A percentile compares a stretch with the other conserved stretches of the same genome.
Conservation (phyloP, 2,329 filamentous ascomycete species). For the Calcarisporium arbuscula region DNA sequence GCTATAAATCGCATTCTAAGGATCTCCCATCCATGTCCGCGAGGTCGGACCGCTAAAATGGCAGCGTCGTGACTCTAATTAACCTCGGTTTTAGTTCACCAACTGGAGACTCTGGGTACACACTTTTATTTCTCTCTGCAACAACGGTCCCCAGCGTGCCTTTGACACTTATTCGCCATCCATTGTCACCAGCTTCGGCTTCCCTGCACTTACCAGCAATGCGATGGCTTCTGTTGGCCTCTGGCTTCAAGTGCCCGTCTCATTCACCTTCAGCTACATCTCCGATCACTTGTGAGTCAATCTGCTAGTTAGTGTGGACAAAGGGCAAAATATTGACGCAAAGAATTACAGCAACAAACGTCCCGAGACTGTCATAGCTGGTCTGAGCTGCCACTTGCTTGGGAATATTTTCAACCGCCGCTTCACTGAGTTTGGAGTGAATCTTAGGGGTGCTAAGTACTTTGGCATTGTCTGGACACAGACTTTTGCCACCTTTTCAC, state of each 20-base stretch:
- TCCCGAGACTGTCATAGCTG: slow-evolving; percentile 45
- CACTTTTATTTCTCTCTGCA: slow-evolving; percentile 41
- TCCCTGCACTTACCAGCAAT: slow-evolving; percentile 40
- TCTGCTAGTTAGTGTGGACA: too few relatives aligned
- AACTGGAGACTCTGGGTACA: slow-evolving; percentile 49
- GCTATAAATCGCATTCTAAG: background rate
- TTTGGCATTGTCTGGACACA: slow-evolving; percentile 52
- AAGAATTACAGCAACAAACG: slow-evolving; percentile 36
- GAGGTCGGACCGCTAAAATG: too few relatives aligned
- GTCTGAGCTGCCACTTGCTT: slow-evolving; percentile 39
- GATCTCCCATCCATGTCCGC: too few relatives aligned
- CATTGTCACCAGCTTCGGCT: slow-evolving; percentile 48
- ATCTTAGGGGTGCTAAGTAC: slow-evolving; percentile 36
- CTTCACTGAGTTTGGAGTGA: slow-evolving; percentile 43
- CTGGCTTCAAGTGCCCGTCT: slow-evolving; percentile 45
- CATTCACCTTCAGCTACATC: slow-evolving; percentile 44
- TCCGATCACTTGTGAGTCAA: slow-evolving; percentile 44
- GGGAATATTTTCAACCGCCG: slow-evolving; percentile 48
- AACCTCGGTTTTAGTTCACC: slow-evolving; percentile 26
- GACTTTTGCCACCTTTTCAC: slow-evolving; percentile 46
- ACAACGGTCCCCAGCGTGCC: slow-evolving; percentile 40
- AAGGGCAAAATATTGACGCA: too few relatives aligned
- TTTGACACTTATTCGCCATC: slow-evolving; percentile 48
- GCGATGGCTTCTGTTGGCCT: slow-evolving; percentile 49
- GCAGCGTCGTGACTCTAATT: too few relatives aligned